phyloP scores from a whole-genome alignment of 139 green algal genomes.

The Ettlia oleoabundans region DNA sequence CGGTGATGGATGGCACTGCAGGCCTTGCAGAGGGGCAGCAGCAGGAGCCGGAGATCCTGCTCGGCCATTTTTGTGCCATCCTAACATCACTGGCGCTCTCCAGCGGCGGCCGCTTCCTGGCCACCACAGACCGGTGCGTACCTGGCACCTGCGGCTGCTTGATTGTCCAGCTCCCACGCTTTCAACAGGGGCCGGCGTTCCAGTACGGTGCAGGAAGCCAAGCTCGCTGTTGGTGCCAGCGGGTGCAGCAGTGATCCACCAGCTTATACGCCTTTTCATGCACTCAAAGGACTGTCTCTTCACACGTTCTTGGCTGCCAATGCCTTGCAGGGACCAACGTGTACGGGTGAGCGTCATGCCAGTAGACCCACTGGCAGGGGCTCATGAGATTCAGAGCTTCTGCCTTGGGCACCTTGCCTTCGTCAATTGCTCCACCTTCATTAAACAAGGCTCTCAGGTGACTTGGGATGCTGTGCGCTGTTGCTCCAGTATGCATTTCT shows the following conservation, averaged over 20 bases:
- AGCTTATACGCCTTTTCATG: too few species aligned
- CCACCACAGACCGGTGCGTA: slow-evolving; percentile 66
- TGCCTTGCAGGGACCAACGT: slow-evolving; percentile 71
- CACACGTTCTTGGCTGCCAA: too few species aligned
- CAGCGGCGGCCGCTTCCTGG: slow-evolving; percentile 61
- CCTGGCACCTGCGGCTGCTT: neutral
- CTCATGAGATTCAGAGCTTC: slow-evolving; percentile 83
- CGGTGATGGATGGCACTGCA: neutral
- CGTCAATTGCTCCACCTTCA: slow-evolving; percentile 67
- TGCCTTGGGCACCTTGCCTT: slow-evolving; percentile 87
- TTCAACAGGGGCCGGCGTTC: too few species aligned
- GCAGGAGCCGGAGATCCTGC: slow-evolving; percentile 55
- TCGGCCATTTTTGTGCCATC: slow-evolving; percentile 87
- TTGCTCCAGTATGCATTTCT: neutral
- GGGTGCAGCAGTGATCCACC: too few species aligned
- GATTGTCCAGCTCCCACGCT: too few species aligned
- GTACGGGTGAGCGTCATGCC: slow-evolving; percentile 71
- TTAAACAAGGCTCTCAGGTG: slow-evolving; percentile 14
- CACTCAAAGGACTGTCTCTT: too few species aligned
- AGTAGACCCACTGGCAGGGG: slow-evolving; percentile 51
- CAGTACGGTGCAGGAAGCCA: too few species aligned
- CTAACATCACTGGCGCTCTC: slow-evolving; percentile 71
- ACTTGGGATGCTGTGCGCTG: neutral
- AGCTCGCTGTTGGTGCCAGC: too few species aligned
- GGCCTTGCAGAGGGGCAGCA: neutral